These are phyloP conservation scores for Parastagonospora avenae DNA, from an alignment of 2,329 filamentous ascomycete species.

Conservation along the genomic window DNA sequence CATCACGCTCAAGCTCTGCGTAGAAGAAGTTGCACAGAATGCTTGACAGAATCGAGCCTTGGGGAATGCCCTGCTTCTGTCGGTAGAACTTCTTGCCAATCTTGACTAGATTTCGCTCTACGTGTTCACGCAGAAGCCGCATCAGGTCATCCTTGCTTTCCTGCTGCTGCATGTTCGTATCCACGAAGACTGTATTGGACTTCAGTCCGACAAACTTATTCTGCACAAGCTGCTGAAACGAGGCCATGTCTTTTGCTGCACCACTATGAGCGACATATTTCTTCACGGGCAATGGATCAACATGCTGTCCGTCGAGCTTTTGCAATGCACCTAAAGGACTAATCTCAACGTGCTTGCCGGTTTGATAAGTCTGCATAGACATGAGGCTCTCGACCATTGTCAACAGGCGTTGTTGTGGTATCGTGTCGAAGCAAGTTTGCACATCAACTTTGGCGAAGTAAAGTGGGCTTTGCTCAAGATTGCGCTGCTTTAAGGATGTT, in stretches of 20 bases:
- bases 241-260: conserved; percentile 32
- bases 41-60: conserved; percentile 87
- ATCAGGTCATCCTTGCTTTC: conserved; percentile 67
- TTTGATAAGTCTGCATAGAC: conserved; percentile 68
- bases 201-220: conserved; percentile 42
- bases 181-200: conserved; percentile 75
- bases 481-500: conserved; percentile 47
- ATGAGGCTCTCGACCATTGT: conserved; percentile 64
- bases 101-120: conserved; percentile 84
- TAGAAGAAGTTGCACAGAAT: conserved; percentile 96
- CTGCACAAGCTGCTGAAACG: conserved; percentile 42
- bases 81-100: conserved; percentile 88
- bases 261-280: conserved; percentile 49
- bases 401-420: conserved; percentile 79
- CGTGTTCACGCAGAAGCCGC: conserved; percentile 75
- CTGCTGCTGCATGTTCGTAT: conserved; percentile 64
- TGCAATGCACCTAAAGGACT: conserved; percentile 52
- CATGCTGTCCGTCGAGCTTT: conserved; percentile 34
- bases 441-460: conserved; percentile 96
- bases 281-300: conserved; percentile 41
- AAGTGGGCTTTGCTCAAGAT: conserved; percentile 52
- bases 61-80: conserved; percentile 87
- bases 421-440: conserved; percentile 90
- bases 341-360: conserved; percentile 77
- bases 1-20: conserved; percentile 75